Conservation (phyloP, 208 protist genomes). For the Leishmania turanica region DNA sequence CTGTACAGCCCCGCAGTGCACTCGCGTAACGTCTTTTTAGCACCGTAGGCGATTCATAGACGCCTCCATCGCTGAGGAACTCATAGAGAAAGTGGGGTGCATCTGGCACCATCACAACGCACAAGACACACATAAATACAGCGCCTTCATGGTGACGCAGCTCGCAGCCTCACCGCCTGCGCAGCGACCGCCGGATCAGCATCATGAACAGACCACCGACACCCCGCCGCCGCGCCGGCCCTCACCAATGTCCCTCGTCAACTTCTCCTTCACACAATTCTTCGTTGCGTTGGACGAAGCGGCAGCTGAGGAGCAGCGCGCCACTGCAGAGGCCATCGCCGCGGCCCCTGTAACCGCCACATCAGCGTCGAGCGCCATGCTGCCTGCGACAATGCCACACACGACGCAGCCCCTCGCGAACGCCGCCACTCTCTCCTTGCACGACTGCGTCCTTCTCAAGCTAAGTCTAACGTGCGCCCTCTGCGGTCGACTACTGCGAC, state of each 20-base stretch:
- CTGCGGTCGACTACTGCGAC: conserved; percentile 42
- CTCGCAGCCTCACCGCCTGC: background rate
- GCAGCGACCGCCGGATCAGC: background rate
- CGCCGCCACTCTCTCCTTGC: conserved; percentile 8
- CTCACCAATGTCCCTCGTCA: conserved; percentile 8
- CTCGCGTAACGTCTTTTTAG: background rate
- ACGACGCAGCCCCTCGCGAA: background rate
- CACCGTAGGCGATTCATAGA: background rate
- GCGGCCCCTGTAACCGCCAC: background rate
- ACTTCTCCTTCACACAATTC: conserved; percentile 32
- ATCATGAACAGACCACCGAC: background rate
- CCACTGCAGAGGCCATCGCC: background rate
- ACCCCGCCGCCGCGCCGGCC: background rate
- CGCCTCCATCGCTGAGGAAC: background rate
- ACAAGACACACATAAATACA: background rate
- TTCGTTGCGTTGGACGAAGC: conserved; percentile 10
- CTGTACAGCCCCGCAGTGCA: background rate
- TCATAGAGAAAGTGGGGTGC: background rate
- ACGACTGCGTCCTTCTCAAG: conserved; percentile 39
- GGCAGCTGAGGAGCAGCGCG: background rate
- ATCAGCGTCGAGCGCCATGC: background rate
- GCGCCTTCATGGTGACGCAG: background rate
- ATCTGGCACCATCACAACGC: background rate
- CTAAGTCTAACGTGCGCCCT: conserved; percentile 54
- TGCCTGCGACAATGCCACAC: background rate